These are phyloP conservation scores for Endocalyx cinctus DNA, from an alignment of 2,329 filamentous ascomycete species.

Conservation along the genomic window DNA sequence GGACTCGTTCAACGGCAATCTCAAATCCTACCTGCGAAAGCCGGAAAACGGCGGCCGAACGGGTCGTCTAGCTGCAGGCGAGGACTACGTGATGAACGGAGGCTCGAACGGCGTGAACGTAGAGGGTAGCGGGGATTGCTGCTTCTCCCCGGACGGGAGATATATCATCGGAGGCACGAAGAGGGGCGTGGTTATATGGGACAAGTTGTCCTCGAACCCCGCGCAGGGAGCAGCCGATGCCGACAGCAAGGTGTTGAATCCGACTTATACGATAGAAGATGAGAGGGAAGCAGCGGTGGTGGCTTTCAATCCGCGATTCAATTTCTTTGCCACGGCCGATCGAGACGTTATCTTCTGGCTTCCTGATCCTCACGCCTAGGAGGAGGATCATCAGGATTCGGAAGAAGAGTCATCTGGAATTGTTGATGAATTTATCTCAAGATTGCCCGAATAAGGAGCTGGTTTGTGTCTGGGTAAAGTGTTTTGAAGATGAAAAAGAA, in stretches of 20 bases:
- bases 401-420: not conserved
- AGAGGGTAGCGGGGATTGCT: conserved; percentile 71
- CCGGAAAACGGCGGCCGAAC: conserved; percentile 47
- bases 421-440: too few relatives aligned
- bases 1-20: conserved; percentile 81
- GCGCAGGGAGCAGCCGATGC: conserved; percentile 49
- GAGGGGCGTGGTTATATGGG: conserved; percentile 80
- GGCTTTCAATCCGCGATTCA: conserved; percentile 86
- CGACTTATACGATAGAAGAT: conserved; percentile 60
- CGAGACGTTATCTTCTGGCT: conserved; percentile 78
- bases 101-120: conserved; percentile 41
- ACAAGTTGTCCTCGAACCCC: too few relatives aligned
- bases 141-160: conserved; percentile 83
- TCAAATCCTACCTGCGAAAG: conserved; percentile 69
- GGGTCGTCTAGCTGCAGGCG: conserved; percentile 49
- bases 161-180: conserved; percentile 79
- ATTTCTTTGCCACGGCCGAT: conserved; percentile 87
- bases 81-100: conserved; percentile 34
- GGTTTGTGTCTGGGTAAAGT: too few relatives aligned
- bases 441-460: too few relatives aligned
- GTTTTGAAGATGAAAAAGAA: too few relatives aligned
- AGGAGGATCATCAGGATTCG: conserved; percentile 1
- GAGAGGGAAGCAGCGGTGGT: conserved; percentile 68
- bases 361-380: conserved; percentile 57
- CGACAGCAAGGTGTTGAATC: conserved; percentile 57